phyloP scores from a whole-genome alignment of 2,329 filamentous ascomycete genomes.

The Paecilomyces formosus region DNA sequence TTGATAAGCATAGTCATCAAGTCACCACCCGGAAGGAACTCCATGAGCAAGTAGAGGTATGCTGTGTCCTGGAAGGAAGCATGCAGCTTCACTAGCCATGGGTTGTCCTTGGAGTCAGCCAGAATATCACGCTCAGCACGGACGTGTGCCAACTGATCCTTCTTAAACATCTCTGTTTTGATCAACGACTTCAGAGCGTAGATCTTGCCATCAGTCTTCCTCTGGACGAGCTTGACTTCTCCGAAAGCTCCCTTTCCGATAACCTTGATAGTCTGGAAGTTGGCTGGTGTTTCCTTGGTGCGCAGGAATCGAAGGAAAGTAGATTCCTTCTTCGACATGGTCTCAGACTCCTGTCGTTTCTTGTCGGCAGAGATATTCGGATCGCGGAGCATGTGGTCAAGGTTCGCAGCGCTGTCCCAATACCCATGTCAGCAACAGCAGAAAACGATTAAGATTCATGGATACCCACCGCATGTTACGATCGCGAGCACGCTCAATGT shows the following conservation, averaged over 20 bases:
- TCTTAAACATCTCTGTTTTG: conserved; percentile 99
- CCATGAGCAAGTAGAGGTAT: conserved; percentile 98
- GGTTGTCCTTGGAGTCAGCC: conserved; percentile 91
- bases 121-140: conserved; percentile 96
- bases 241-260: conserved; percentile 99
- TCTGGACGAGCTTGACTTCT: conserved; percentile 94
- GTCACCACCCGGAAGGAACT: conserved; percentile 95
- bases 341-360: conserved; percentile 78
- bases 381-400: conserved; percentile 78
- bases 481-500: conserved; percentile 90
- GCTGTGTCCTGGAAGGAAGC: conserved; percentile 96
- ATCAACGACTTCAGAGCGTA: conserved; percentile 98
- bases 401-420: conserved; percentile 68
- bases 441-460: neutral
- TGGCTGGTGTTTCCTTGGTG: conserved; percentile 86
- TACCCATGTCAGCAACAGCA: conserved; percentile 2
- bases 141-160: conserved; percentile 95
- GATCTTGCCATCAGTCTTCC: conserved; percentile 92
- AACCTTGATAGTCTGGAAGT: conserved; percentile 94
- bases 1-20: conserved; percentile 99
- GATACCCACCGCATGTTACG: conserved; percentile 75
- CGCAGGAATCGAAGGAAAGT: conserved; percentile 90
- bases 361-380: conserved; percentile 65
- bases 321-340: conserved; percentile 78
- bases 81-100: conserved; percentile 97